These are phyloP conservation scores for Coprinellus micaceus DNA, from an alignment of 768 basidiomycete genomes.

Conservation along the genomic window DNA sequence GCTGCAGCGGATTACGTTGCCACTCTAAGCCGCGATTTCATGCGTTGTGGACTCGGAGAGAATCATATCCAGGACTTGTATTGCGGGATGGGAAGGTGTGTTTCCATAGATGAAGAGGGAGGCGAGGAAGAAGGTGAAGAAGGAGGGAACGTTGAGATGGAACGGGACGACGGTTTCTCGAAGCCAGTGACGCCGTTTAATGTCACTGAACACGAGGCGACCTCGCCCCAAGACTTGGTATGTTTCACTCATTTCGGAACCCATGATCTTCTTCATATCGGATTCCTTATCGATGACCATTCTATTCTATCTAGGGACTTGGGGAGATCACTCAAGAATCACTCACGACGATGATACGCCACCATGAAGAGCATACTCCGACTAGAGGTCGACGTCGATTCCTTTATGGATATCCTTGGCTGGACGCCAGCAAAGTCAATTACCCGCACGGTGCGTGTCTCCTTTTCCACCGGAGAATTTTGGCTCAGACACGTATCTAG, in stretches of 20 bases:
- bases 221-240: slow-evolving; percentile 2
- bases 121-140: slow-evolving; percentile 7
- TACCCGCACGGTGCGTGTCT: slow-evolving; percentile 63
- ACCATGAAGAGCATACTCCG: slow-evolving; percentile 65
- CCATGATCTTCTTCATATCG: neutral
- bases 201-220: slow-evolving; percentile 8
- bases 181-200: neutral
- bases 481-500: too few relatives aligned
- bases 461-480: too few relatives aligned
- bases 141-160: slow-evolving; percentile 8
- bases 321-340: slow-evolving; percentile 69
- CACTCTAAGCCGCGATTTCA: slow-evolving; percentile 53
- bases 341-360: slow-evolving; percentile 67
- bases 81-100: slow-evolving; percentile 11
- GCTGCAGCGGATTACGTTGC: slow-evolving; percentile 44
- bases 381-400: slow-evolving; percentile 55
- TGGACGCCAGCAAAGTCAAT: slow-evolving; percentile 48
- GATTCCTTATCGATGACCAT: slow-evolving; percentile 9
- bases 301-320: slow-evolving; percentile 35
- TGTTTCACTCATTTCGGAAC: neutral
- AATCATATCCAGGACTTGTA: slow-evolving; percentile 22
- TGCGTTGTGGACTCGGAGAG: slow-evolving; percentile 26
- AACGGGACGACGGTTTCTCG: neutral
- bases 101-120: slow-evolving; percentile 11
- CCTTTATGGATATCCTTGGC: slow-evolving; percentile 39